Conservation (phyloP, 2,329 filamentous ascomycete species). For the Knoxdaviesia proteae region DNA sequence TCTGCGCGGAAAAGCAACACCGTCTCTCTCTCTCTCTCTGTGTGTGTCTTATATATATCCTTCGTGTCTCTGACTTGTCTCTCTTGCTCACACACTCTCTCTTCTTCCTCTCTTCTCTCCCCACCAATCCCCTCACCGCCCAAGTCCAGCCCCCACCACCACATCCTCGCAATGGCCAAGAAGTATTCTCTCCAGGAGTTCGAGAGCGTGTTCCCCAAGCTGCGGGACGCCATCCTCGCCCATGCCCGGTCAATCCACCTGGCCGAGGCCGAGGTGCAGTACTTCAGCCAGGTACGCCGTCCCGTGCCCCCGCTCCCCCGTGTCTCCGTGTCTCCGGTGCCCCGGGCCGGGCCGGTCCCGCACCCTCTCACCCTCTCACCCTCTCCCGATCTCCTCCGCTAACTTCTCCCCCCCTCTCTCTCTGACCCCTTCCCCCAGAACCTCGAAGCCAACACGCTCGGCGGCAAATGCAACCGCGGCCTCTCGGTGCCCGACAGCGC, state of each 20-base stretch:
- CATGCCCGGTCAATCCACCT: slow-evolving; percentile 68
- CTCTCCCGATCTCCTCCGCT: slow-evolving; percentile 3
- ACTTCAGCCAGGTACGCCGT: slow-evolving; percentile 56
- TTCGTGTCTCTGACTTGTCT: not conserved
- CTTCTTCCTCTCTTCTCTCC: not conserved
- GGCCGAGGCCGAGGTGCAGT: slow-evolving; percentile 58
- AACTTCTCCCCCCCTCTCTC: slow-evolving; percentile 3
- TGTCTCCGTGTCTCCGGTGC: not conserved
- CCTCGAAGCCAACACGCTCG: slow-evolving; percentile 68
- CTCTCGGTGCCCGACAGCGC: slow-evolving; percentile 92
- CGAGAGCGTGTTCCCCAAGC: slow-evolving; percentile 70
- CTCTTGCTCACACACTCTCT: not conserved
- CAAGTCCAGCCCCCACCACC: slow-evolving; percentile 2
- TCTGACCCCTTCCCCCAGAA: slow-evolving; percentile 27
- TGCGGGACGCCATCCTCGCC: slow-evolving; percentile 62
- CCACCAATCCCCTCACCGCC: not conserved
- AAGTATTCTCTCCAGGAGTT: slow-evolving; percentile 68
- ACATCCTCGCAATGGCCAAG: slow-evolving; percentile 32
- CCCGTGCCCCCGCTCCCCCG: not conserved
- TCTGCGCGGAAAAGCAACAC: not conserved
- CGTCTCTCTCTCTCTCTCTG: not conserved
- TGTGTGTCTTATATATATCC: not conserved
- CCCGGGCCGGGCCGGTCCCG: not conserved
- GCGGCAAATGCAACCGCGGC: slow-evolving; percentile 96
- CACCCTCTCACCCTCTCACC: not conserved